A percentile compares a stretch with the other conserved stretches of the same genome.
Evolutionary conservation across 176 grass and related monocot species (phyloP).

Genomic region (Cymbopogon citratus): DNA sequence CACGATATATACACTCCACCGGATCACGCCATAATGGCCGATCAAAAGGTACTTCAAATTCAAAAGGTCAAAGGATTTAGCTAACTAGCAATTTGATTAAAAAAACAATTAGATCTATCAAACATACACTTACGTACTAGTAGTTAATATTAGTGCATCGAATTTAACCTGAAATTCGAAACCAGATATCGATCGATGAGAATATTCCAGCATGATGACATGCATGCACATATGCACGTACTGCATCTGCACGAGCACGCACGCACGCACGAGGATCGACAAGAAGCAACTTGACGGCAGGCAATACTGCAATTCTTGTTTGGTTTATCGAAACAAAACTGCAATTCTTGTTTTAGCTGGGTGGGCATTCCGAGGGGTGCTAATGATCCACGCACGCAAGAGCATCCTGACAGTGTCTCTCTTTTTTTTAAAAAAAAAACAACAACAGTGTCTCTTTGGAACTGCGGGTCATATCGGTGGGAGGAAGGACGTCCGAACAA

Average conservation of each 20-base stretch:
- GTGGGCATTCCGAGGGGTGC: conserved; percentile 3
- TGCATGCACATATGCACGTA: no score
- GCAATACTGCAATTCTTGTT: neutral
- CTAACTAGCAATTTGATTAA: no score
- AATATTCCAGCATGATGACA: neutral
- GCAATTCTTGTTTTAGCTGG: neutral
- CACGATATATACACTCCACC: neutral
- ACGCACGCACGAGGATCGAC: no score
- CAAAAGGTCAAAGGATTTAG: neutral
- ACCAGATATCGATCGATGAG: neutral
- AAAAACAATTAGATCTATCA: no score
- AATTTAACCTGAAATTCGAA: neutral
- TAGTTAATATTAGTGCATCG: no score
- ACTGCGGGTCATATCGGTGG: conserved; percentile 14
- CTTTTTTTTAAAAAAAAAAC: no score
- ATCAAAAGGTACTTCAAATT: neutral
- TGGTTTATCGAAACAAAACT: no score
- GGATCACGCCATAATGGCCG: neutral
- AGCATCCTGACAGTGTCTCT: conserved; percentile 24
- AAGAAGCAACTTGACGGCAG: no score
- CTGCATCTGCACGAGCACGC: no score
- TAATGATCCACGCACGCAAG: neutral
- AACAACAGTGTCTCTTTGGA: conserved; percentile 15
- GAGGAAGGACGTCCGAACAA: no score
- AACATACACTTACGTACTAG: no score